Percentiles rank a stretch among this genome's conserved stretches.
Evolutionary conservation across 2,329 filamentous ascomycete species (phyloP).

Genomic region (Geosmithia flava): DNA sequence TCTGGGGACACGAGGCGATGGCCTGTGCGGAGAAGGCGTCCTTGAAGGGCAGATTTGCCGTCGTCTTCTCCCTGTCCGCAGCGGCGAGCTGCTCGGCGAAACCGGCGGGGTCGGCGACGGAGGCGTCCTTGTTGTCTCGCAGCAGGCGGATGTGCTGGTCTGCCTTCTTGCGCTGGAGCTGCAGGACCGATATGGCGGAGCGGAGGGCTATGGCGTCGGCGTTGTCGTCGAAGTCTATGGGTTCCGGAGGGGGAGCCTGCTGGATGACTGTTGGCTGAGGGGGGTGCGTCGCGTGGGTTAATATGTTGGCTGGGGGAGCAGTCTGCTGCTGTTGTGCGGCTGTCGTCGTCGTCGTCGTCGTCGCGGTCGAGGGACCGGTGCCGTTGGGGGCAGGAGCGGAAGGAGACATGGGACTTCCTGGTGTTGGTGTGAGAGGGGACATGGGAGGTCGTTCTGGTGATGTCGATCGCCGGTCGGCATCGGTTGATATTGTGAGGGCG

Average conservation of each 20-base stretch:
- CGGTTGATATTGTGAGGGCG: conserved; percentile 4
- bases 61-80: conserved; percentile 7
- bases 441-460: conserved; percentile 2
- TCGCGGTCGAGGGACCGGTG: too few species aligned
- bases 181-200: conserved; percentile 74
- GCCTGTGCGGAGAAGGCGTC: conserved; percentile 48
- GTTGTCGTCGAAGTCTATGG: conserved; percentile 52
- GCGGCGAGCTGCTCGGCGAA: conserved; percentile 56
- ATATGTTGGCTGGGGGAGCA: conserved; percentile 13
- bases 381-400: background rate
- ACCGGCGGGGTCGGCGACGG: conserved; percentile 55
- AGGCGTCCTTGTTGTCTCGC: conserved; percentile 56
- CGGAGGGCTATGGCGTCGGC: conserved; percentile 80
- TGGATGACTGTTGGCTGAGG: conserved; percentile 21
- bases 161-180: conserved; percentile 73
- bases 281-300: conserved; percentile 32
- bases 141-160: conserved; percentile 62
- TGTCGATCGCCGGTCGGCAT: background rate
- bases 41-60: conserved; percentile 3
- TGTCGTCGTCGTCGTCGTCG: too few species aligned
- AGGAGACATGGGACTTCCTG: background rate
- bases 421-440: conserved; percentile 2
- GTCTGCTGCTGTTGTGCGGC: background rate
- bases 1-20: conserved; percentile 71
- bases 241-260: conserved; percentile 33